Base-by-base conservation (phyloP, 2,329 filamentous ascomycete species). In the Aspergillus intermedius region DNA sequence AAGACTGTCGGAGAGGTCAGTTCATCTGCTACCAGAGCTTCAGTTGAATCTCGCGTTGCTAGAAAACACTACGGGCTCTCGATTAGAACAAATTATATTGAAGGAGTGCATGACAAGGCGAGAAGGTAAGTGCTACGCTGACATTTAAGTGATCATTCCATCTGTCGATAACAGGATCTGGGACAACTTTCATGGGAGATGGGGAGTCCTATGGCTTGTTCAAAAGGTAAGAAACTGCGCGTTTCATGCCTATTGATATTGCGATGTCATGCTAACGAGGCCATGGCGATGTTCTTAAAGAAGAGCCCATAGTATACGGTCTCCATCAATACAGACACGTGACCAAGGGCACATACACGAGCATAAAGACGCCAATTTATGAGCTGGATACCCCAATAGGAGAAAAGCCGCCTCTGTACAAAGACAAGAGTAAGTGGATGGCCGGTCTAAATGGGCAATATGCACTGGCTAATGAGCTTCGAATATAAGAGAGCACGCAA, bases 51-150 rank as follows among this genome's bases (percentile, higher is more conserved):
- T 15, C 51, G 62, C 1, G 48, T 53, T 8, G 56, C 61, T 6
- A 49, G 61, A 34, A 57, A 56, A 17, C 42, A 56, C 22, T 62
- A 64, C 45, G 62, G 62, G 0, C 42, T 54, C 1, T 40, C 47
- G 5, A 39, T 12, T 0, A 8, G 4, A 3, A 44, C 13, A 1
- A 19, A 15, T 3, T 62, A 49, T 22, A 30, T 47, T 2, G 6
- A n/a, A 3, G 7, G 1, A 5, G 12, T 51, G 1, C 59, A 62
- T 47, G 48, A 53, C 7, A 15, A 23, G 1, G 34, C 22, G 3
- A 48, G 49, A 37, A 61, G 52, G 58, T 60, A 48, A 19, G 51
- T 28, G 6, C 17, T 15, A 7, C 9, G 12, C 19, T 1, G 15
- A n/a, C 35, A 10, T 3, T 12, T 8, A 8, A 6, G n/a, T 34